These are phyloP conservation scores for Paraglomus brasilianum DNA, from an alignment of 192 early-diverging fungal genomes.

Conservation along the genomic window DNA sequence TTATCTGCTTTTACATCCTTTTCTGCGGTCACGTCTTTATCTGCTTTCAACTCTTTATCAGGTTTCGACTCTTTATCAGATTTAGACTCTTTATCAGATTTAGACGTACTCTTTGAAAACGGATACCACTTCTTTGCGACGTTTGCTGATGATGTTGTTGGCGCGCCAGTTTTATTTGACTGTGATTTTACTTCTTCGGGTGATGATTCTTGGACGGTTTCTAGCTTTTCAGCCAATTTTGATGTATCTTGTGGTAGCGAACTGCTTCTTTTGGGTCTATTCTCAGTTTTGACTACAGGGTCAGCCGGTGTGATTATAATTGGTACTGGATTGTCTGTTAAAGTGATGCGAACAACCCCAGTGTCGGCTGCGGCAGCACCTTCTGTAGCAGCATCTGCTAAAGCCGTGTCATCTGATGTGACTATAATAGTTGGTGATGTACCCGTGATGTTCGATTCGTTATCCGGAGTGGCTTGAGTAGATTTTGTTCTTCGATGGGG, in stretches of 20 bases:
- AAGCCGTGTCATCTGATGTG: not conserved
- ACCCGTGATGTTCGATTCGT: not conserved
- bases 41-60: no score
- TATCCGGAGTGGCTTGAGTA: slow-evolving; percentile 9
- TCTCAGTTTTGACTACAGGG: no score
- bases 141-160: not conserved
- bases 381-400: not conserved
- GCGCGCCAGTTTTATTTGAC: not conserved
- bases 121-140: not conserved
- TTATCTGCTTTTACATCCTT: no score
- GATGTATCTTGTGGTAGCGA: not conserved
- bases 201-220: not conserved
- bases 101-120: no score
- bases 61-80: no score
- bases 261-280: not conserved
- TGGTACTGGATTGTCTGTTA: slow-evolving; percentile 8
- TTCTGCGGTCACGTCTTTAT: no score
- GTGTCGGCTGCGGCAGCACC: not conserved
- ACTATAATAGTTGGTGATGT: not conserved
- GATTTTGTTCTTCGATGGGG: slow-evolving; percentile 30
- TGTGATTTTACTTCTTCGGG: slow-evolving; percentile 2
- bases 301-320: not conserved
- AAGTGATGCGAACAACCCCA: slow-evolving; percentile 13
- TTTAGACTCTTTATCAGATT: no score
- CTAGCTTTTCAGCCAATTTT: not conserved